Base-by-base conservation (phyloP, 164 flowering plant genomes). In the Annona squamosa region DNA sequence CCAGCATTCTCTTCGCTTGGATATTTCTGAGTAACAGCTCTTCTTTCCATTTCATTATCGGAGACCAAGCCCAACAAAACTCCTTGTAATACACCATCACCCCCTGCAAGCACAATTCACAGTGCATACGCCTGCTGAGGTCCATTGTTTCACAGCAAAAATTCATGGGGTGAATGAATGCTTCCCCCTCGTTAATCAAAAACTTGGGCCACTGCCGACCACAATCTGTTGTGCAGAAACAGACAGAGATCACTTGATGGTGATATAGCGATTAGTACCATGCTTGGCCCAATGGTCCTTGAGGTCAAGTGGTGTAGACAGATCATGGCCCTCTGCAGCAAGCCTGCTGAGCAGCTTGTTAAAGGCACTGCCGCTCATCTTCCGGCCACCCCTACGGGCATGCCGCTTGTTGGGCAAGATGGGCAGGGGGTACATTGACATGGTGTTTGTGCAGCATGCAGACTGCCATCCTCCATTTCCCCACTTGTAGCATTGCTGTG, bases 391-490 rank as follows among this genome's bases (percentile, higher is more conserved):
- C 63, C 81, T 52, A 5, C 87, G 79, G 10, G 81, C 78, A 61
- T 80, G 83, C 1, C 82, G 79, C 74, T 80, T 83, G 70, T 81
- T 78, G 10, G 83, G 82, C 74, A 78, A 76, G 44, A 72, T 70
- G 3, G 87, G 87, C 37, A 85, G 70, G 2, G 87, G 87, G 68
- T 81, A 80, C 68, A 65, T 41, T 5, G 87, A 85, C 72, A 83
- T 9, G 63, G 81, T 79, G 65, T 81, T 81, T n/a, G 87, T 85
- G 82, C 87, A 85, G 73, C 87, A 85, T 5, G 86, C 77, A 3
- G 87, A 85, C 76, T 85, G 87, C 87, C 86, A 85, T 3, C 87
- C 86, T 3, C 87, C 87, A 52, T 75, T 77, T 13, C 86, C 86
- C 86, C 84, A 83, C 63, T 80, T 85, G 78, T 85, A 85, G 74